A percentile compares a stretch with the other conserved stretches of the same genome.
These are phyloP conservation scores for Aspergillus heteromorphus DNA, from an alignment of 495 filamentous ascomycete genomes.

Conservation along the genomic window DNA sequence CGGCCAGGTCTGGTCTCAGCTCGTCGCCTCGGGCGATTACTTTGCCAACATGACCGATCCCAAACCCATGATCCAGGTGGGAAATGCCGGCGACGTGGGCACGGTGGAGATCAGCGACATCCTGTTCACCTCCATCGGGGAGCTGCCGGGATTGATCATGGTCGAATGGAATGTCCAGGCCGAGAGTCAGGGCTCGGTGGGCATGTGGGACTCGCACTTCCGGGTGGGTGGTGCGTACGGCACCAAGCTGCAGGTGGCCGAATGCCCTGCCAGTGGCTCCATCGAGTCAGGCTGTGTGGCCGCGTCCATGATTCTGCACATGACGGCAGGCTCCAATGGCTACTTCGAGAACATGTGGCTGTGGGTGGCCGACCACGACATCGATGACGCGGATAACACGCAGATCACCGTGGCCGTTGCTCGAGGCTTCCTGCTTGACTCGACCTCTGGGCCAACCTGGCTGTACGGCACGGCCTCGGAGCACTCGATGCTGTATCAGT, in stretches of 20 bases:
- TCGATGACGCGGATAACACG: conserved; percentile 29
- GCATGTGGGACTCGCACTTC: conserved; percentile 52
- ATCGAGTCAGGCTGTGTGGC: conserved; percentile 30
- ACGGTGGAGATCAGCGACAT: conserved; percentile 55
- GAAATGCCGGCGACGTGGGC: conserved; percentile 52
- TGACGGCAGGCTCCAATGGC: conserved; percentile 42
- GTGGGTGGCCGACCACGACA: conserved; percentile 55
- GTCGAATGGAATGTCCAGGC: conserved; percentile 50
- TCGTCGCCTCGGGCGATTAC: conserved; percentile 42
- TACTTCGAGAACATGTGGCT: conserved; percentile 60
- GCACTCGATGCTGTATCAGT: conserved; percentile 70
- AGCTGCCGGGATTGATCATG: conserved; percentile 46
- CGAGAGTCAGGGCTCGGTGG: conserved; percentile 48
- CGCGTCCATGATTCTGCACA: conserved; percentile 48
- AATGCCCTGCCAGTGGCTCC: conserved; percentile 38
- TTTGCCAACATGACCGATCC: conserved; percentile 50
- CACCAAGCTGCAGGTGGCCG: conserved; percentile 55
- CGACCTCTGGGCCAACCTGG: conserved; percentile 36
- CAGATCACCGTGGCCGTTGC: conserved; percentile 14
- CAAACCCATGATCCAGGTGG: conserved; percentile 53
- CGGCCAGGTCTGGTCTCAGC: conserved; percentile 49
- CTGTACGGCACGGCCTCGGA: conserved; percentile 65
- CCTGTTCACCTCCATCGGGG: conserved; percentile 45
- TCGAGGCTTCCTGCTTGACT: conserved; percentile 10
- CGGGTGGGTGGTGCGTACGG: conserved; percentile 49